A percentile compares a stretch with the other conserved stretches of the same genome.
phyloP scores from a whole-genome alignment of 805 yeast genomes.

The Yarrowia bubula region DNA sequence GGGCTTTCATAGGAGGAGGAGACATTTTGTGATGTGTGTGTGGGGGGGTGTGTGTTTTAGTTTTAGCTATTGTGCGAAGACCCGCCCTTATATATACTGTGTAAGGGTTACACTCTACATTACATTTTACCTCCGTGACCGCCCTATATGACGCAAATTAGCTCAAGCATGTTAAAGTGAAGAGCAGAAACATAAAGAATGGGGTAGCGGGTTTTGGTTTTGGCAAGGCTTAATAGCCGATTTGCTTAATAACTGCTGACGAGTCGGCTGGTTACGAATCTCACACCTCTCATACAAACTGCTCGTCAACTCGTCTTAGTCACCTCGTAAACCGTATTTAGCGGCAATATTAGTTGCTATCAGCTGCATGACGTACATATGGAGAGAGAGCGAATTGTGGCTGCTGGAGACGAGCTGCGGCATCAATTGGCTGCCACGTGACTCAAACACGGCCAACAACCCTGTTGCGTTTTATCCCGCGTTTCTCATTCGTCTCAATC shows the following conservation, averaged over 20 bases:
- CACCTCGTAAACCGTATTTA: neutral
- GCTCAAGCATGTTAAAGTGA: neutral
- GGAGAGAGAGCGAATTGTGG: neutral
- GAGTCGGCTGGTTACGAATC: no score
- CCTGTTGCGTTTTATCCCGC: neutral
- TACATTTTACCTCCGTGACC: neutral
- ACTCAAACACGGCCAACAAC: neutral
- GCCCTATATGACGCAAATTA: constrained; percentile 1
- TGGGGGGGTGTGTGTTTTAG: neutral
- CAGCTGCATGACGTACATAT: neutral
- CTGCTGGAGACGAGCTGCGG: neutral
- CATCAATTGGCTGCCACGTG: neutral
- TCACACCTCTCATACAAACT: no score
- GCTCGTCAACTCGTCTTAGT: neutral
- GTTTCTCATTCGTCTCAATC: neutral
- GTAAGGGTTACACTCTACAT: neutral
- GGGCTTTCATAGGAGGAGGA: constrained; percentile 26
- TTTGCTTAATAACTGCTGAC: no score
- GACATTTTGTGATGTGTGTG: neutral
- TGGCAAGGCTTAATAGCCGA: no score
- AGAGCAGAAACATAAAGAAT: neutral
- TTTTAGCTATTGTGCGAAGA: no score
- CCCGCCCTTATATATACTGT: neutral
- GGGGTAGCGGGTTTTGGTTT: no score
- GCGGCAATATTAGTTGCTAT: constrained; percentile 19